Base-by-base conservation (phyloP, 257 asterid genomes). In the Fraxinus excelsior region DNA sequence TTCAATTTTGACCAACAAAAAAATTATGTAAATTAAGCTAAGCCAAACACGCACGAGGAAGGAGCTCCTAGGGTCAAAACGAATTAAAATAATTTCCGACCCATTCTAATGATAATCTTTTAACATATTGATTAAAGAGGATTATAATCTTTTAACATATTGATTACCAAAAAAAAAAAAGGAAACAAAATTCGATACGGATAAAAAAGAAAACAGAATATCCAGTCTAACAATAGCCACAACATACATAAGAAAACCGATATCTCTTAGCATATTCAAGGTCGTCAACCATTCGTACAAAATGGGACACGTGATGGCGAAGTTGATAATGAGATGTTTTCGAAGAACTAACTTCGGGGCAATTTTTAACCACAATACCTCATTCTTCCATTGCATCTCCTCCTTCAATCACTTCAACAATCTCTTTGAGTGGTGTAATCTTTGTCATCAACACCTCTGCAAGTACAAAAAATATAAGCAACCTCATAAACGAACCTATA, bases 341-440 rank as follows among this genome's bases (percentile, higher is more conserved):
- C 44, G 44, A 38, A 38, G 12, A 38, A 8, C 8, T 38, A 38
- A 9, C 44, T 38, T 2, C 13, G 0, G 0, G 44, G 44, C 44
- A 38, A 0, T 38, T 38, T 8, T 38, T 7, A n/a, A 8, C 3
- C 44, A 38, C 13, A 38, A 1, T 9, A 38, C 83, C 77, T 91
- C 83, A 89, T 67, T 91, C 97, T 83, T 94, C 98, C 98, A 93
- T 95, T 34, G 85, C 94, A 40, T 93, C 98, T 82, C 96, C 97
- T 12, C 85, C 94, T 85, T 92, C 99, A 67, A 88, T 80, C 68
- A 95, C 94, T 74, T 86, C 89, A 26, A 90, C 95, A 79, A 78
- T 23, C 79, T 93, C 94, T 72, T 56, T 86, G 82, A 95, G n/a
- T 21, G 99, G 98, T 1, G 98, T 93, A 80, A 95, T 88, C 86